Evolutionary conservation across 352 stramenopile genomes (phyloP).

Genomic region (Phytophthora cajani): DNA sequence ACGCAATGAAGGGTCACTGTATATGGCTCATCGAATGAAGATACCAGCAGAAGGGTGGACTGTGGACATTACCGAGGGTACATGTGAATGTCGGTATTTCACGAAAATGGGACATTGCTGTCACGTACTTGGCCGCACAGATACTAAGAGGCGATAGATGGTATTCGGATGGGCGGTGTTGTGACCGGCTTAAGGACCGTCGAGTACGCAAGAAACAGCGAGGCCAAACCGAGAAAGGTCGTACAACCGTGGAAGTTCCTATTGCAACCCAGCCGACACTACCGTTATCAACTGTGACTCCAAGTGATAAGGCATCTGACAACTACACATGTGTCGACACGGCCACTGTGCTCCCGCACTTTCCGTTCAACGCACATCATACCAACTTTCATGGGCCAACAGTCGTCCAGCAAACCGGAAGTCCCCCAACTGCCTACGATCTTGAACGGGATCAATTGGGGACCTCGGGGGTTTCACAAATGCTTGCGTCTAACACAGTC

Average conservation of each 20-base stretch:
- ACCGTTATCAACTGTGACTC: background rate
- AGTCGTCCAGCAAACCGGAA: background rate
- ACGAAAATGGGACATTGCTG: background rate
- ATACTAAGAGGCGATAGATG: background rate
- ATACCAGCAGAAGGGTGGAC: background rate
- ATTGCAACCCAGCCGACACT: background rate
- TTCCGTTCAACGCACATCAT: background rate
- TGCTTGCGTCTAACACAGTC: background rate
- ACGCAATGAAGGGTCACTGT: background rate
- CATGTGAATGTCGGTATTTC: background rate
- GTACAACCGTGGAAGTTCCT: background rate
- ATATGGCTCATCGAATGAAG: slow-evolving; percentile 1
- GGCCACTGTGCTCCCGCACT: background rate
- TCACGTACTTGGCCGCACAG: background rate
- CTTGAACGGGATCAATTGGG: background rate
- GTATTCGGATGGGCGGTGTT: background rate
- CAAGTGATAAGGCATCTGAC: background rate
- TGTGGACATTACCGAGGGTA: background rate
- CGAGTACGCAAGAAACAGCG: background rate
- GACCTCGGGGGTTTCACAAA: background rate
- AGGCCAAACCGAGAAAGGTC: background rate
- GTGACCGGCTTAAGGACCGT: background rate
- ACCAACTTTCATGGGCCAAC: background rate
- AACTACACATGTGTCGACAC: background rate
- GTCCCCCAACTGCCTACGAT: background rate